Evolutionary conservation across 164 flowering plant genomes (phyloP).

Genomic region (Warburgia ugandensis): DNA sequence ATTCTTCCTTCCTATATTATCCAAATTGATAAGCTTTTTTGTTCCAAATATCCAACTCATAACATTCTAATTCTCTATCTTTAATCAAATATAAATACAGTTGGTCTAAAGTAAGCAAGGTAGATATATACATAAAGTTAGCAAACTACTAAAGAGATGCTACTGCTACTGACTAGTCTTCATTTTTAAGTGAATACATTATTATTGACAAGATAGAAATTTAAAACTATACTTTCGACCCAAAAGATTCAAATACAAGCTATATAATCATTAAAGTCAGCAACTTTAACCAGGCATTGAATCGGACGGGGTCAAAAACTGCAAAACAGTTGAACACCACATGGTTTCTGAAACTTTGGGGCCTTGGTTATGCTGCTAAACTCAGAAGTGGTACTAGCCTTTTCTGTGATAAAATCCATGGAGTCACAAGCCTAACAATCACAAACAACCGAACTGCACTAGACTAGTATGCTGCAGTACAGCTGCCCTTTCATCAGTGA

Average conservation of each 20-base stretch:
- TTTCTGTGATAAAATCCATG: neutral
- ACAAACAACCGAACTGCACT: slow-evolving; percentile 1
- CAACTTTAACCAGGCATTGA: neutral
- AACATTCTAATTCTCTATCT: too few relatives aligned
- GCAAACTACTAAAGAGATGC: neutral
- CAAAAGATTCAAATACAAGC: neutral
- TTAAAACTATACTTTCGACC: neutral
- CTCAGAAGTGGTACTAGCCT: neutral
- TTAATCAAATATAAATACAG: too few relatives aligned
- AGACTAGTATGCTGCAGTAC: slow-evolving; percentile 9
- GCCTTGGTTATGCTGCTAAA: neutral
- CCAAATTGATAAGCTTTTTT: too few relatives aligned
- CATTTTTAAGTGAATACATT: neutral
- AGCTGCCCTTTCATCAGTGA: neutral
- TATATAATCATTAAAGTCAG: neutral
- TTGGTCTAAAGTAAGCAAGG: too few relatives aligned
- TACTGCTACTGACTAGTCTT: neutral
- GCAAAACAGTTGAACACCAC: slow-evolving; percentile 2
- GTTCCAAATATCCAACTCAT: too few relatives aligned
- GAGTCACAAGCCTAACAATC: slow-evolving; percentile 4
- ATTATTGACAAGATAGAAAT: neutral
- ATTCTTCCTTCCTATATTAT: too few relatives aligned
- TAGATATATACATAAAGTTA: too few relatives aligned
- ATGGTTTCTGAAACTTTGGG: slow-evolving; percentile 5
- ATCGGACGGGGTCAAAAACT: slow-evolving; percentile 2